A percentile compares a stretch with the other conserved stretches of the same genome.
Conservation (phyloP, 2,329 filamentous ascomycete genomes). For the Fusarium sarcochroum region DNA sequence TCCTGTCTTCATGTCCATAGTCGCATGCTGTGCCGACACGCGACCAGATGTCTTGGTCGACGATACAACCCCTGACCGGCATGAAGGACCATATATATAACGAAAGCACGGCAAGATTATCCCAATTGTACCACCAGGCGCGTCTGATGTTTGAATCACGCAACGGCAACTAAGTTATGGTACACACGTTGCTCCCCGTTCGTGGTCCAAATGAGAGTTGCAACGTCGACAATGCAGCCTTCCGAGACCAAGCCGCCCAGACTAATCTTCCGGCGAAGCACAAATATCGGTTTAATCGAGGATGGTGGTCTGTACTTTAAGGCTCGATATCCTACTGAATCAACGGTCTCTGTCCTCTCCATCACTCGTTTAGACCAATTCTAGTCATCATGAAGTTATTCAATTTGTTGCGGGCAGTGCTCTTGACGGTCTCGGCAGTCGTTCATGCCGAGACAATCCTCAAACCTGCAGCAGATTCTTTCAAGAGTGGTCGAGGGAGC, state of each 20-base stretch:
- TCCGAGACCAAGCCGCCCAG: constrained; percentile 35
- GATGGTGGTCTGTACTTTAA: constrained; percentile 13
- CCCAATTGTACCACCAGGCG: constrained; percentile 21
- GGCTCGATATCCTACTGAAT: background rate
- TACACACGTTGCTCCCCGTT: constrained; percentile 27
- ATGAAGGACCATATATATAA: background rate
- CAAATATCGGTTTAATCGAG: constrained; percentile 1
- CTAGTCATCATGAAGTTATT: constrained; percentile 35
- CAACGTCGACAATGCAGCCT: constrained; percentile 36
- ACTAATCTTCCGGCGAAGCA: constrained; percentile 46
- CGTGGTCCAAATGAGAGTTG: constrained; percentile 23
- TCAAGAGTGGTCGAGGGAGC: constrained; percentile 3
- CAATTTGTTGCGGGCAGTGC: constrained; percentile 29
- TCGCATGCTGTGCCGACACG: background rate
- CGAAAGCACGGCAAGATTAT: constrained; percentile 4
- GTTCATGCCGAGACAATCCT: constrained; percentile 22
- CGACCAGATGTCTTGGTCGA: background rate
- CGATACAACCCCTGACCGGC: background rate
- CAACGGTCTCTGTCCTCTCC: background rate
- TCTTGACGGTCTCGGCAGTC: constrained; percentile 20
- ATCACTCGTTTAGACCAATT: background rate
- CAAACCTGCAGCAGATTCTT: background rate
- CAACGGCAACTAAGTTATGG: constrained; percentile 17
- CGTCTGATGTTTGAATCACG: constrained; percentile 6
- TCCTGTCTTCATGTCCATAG: background rate